Evolutionary conservation across 2,329 filamentous ascomycete genomes (phyloP), one percentile per base, ranked within the genome.

Genomic region (Sarocladium kiliense): DNA sequence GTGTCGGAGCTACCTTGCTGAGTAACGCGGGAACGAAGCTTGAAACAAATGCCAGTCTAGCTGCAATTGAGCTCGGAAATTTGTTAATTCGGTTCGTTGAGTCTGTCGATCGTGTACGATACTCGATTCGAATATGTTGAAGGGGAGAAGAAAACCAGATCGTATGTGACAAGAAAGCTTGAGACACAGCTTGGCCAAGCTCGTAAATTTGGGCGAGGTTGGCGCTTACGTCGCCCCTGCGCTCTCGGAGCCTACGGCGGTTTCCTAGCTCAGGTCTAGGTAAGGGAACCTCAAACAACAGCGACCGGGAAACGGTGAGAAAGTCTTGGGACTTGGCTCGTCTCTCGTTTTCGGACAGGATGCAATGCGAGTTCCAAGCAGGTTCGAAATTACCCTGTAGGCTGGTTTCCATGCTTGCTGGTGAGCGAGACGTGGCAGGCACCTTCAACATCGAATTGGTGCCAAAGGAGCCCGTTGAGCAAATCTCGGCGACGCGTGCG

Each of bases 171-270:
- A 37, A 34, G 16, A 53, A 53, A 53, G 14, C 26, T 26, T 7
- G 14, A 37, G n/a, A 10, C 7, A 39, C 49, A 37, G 49, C 44
- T 41, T 27, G 16, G 19, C 9, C 30, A 25, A 21, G 23, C 6
- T 27, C 4, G 50, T 39, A 19, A 41, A 25, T 41, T 19, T 53
- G 32, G 50, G 32, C 18, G 50, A 53, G 50, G 23, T 53, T 53
- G 50, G 50, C 50, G 50, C 50, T 53, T 53, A 53, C 50, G 50
- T 53, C 49, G 27, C 49, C 49, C 49, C 19, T 53, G 50, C 21
- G 34, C 32, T 11, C 3, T 41, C 50, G 19, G 27, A 34, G 47
- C 21, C 47, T n/a, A 21, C 47, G 47, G 27, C 47, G 27, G 6
- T 16, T 36, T 36, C 47, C 27, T 51, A 51, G 47, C 47, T 36